These are phyloP conservation scores for Tricholoma sp. DNA, from an alignment of 768 basidiomycete species.

Conservation along the genomic window DNA sequence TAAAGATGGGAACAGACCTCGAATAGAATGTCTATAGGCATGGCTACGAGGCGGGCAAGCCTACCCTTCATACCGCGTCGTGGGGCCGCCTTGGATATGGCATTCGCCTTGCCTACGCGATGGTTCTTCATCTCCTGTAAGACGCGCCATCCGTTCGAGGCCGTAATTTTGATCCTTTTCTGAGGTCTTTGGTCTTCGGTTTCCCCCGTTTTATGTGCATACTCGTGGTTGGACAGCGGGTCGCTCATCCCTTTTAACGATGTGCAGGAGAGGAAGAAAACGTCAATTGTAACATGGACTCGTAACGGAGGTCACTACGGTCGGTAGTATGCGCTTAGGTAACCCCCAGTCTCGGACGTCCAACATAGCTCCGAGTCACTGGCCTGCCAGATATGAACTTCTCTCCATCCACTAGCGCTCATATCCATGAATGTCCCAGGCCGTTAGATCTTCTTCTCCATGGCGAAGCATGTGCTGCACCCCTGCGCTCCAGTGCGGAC, in stretches of 20 bases:
- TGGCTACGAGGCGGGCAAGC: slow-evolving; percentile 1
- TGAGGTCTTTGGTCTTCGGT: slow-evolving; percentile 5
- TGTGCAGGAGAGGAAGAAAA: no score
- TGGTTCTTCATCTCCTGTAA: not conserved
- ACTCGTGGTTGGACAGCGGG: not conserved
- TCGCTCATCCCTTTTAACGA: not conserved
- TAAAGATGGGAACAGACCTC: slow-evolving; percentile 3
- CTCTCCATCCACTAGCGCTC: no score
- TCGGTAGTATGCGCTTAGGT: no score
- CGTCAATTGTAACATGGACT: no score
- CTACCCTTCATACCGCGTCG: not conserved
- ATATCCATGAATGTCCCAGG: no score
- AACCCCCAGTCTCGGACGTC: no score
- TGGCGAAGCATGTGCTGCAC: no score
- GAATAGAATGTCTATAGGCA: slow-evolving; percentile 10
- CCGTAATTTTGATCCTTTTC: slow-evolving; percentile 8
- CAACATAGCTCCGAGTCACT: no score
- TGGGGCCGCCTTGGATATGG: not conserved
- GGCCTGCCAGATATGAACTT: no score
- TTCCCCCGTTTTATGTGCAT: not conserved
- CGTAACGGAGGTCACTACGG: no score
- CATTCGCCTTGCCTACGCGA: not conserved
- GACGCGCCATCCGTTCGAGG: slow-evolving; percentile 1
- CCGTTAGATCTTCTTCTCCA: no score
- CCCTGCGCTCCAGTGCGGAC: no score